phyloP scores from a whole-genome alignment of 140 eudicot species.

The Erigeron philadelphicus region DNA sequence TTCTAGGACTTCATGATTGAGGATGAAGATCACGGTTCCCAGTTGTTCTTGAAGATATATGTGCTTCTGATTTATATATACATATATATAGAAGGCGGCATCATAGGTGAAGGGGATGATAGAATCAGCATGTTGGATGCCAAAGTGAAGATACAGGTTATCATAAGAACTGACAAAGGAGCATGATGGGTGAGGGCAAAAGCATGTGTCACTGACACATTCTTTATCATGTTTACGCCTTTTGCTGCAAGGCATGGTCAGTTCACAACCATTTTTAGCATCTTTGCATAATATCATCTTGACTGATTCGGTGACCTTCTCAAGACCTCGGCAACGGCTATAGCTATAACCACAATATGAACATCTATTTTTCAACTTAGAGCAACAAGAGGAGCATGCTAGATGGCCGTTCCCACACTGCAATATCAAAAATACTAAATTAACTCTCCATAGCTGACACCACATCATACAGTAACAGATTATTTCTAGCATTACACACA shows the following conservation, averaged over 20 bases:
- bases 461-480: no score
- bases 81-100: constrained; percentile 21
- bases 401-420: constrained; percentile 67
- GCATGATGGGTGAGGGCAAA: constrained; percentile 46
- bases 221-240: constrained; percentile 39
- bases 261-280: constrained; percentile 42
- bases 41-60: constrained; percentile 39
- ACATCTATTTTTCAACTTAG: constrained; percentile 42
- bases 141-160: constrained; percentile 36
- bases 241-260: constrained; percentile 30
- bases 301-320: constrained; percentile 56
- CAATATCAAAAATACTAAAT: neutral
- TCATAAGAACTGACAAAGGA: constrained; percentile 29
- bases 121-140: constrained; percentile 26
- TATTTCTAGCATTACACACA: no score
- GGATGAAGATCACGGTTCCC: constrained; percentile 34
- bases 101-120: constrained; percentile 29
- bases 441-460: neutral
- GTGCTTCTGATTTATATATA: constrained; percentile 28
- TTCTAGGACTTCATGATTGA: constrained; percentile 26
- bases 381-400: constrained; percentile 57
- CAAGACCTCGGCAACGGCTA: constrained; percentile 57
- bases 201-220: constrained; percentile 44
- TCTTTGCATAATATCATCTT: constrained; percentile 35
- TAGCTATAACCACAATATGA: constrained; percentile 49